Evolutionary conservation across 495 filamentous ascomycete genomes (phyloP).

Genomic region (Penicillium bovifimosum): DNA sequence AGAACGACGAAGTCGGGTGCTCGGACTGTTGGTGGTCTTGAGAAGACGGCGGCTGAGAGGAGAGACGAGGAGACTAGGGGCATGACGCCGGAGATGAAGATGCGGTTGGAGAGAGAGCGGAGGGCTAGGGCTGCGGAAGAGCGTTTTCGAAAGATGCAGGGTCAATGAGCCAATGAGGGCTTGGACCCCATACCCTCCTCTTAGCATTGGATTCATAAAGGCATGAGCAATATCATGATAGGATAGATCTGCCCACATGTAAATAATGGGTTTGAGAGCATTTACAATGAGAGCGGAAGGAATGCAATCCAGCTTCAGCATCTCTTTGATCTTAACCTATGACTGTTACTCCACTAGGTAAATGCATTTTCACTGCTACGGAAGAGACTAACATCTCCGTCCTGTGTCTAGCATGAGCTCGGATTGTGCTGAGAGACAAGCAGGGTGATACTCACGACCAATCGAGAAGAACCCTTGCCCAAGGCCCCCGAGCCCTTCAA

Average conservation of each 20-base stretch:
- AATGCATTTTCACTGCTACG: neutral
- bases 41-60: slow-evolving; percentile 66
- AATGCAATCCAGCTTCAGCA: neutral
- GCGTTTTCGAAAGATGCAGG: slow-evolving; percentile 62
- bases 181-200: neutral
- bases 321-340: no score
- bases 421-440: neutral
- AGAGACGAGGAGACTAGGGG: slow-evolving; percentile 78
- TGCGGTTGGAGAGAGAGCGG: slow-evolving; percentile 72
- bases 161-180: slow-evolving; percentile 22
- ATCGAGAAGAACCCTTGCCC: neutral
- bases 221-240: neutral
- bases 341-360: no score
- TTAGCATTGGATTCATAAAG: neutral
- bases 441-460: no score
- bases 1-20: slow-evolving; percentile 38
- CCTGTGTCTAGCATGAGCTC: no score
- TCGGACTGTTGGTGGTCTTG: slow-evolving; percentile 46
- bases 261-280: neutral
- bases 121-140: slow-evolving; percentile 85
- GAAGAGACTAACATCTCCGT: neutral
- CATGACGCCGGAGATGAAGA: slow-evolving; percentile 76
- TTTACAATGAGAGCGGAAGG: neutral
- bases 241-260: neutral
- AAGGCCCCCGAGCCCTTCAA: no score